These are phyloP conservation scores for Phytophthora foliorum DNA, from an alignment of 352 stramenopile genomes.

Conservation along the genomic window DNA sequence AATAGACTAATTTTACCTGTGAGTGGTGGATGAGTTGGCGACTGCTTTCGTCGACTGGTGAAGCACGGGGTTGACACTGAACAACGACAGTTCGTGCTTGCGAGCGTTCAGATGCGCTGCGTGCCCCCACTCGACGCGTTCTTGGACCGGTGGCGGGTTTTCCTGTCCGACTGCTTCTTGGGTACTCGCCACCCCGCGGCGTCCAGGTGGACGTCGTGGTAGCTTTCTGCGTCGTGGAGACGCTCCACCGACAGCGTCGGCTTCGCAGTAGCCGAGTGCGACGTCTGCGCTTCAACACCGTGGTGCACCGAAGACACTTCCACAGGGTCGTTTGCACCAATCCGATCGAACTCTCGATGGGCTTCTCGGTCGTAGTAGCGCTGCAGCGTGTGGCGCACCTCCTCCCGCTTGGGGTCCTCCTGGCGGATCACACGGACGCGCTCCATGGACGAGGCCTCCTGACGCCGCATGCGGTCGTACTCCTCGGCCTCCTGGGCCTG, in stretches of 20 bases:
- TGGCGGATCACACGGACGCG: slow-evolving; percentile 67
- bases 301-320: slow-evolving; percentile 24
- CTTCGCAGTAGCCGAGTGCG: slow-evolving; percentile 21
- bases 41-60: slow-evolving; percentile 1
- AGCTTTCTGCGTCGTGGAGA: slow-evolving; percentile 41
- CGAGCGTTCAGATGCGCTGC: slow-evolving; percentile 36
- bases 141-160: slow-evolving; percentile 47
- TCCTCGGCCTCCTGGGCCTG: slow-evolving; percentile 79
- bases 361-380: slow-evolving; percentile 57
- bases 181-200: slow-evolving; percentile 38
- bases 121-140: slow-evolving; percentile 21
- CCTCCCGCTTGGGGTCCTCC: slow-evolving; percentile 56
- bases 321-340: slow-evolving; percentile 21
- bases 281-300: slow-evolving; percentile 9
- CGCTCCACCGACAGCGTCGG: slow-evolving; percentile 29
- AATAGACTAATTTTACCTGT: slow-evolving; percentile 46
- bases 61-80: slow-evolving; percentile 5
- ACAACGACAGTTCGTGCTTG: slow-evolving; percentile 9
- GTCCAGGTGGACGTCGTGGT: slow-evolving; percentile 52
- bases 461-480: slow-evolving; percentile 75
- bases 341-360: slow-evolving; percentile 24
- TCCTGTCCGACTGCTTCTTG: slow-evolving; percentile 56
- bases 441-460: slow-evolving; percentile 77
- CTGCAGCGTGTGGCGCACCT: slow-evolving; percentile 58
- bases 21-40: slow-evolving; percentile 1